Conservation (phyloP, 495 filamentous ascomycete species). For the Pseudomonodictys pantanalensis region DNA sequence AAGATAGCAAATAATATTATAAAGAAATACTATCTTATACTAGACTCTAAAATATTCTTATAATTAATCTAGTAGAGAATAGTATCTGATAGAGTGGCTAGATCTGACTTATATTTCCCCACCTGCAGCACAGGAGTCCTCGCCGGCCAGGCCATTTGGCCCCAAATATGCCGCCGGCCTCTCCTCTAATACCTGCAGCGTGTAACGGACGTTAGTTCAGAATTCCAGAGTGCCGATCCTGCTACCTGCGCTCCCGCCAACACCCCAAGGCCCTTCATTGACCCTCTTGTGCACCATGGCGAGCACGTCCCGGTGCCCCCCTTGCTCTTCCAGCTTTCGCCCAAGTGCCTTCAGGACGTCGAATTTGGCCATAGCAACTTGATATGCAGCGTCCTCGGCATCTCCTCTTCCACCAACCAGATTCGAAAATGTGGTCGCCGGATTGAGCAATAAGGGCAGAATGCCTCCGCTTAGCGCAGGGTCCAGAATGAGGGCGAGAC, state of each 20-base stretch:
- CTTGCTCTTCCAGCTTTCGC: conserved; percentile 15
- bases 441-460: conserved; percentile 59
- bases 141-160: too few species aligned
- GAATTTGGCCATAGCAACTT: conserved; percentile 59
- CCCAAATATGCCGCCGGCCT: too few species aligned
- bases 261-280: conserved; percentile 29
- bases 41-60: too few species aligned
- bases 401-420: conserved; percentile 59
- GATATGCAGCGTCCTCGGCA: conserved; percentile 57
- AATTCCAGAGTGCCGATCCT: conserved; percentile 32
- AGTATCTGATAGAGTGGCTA: too few species aligned
- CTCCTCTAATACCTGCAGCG: too few species aligned
- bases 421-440: conserved; percentile 56
- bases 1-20: too few species aligned
- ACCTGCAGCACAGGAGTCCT: too few species aligned
- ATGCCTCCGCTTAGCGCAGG: conserved; percentile 38
- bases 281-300: conserved; percentile 22
- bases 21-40: too few species aligned
- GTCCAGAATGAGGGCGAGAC: conserved; percentile 23
- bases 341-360: conserved; percentile 52
- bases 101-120: too few species aligned
- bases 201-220: too few species aligned
- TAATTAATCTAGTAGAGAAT: too few species aligned
- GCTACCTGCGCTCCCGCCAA: conserved; percentile 11
- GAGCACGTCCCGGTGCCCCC: conserved; percentile 9